phyloP scores from a whole-genome alignment of 306 rosid genomes.

The Mimosa bimucronata region DNA sequence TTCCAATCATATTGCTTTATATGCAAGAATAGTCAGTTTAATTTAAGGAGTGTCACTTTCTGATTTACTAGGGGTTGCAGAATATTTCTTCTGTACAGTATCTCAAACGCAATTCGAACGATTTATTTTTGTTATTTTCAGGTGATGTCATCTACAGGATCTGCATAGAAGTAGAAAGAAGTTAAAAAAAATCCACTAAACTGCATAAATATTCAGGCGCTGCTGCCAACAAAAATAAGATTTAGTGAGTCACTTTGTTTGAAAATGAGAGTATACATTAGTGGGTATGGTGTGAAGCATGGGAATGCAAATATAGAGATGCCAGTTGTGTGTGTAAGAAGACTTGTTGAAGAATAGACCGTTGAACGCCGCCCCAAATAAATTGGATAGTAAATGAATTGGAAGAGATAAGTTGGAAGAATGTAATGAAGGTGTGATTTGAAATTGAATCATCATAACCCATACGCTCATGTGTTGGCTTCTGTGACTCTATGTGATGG shows the following conservation, averaged over 20 bases:
- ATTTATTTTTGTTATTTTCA: too few species aligned
- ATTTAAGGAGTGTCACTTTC: too few species aligned
- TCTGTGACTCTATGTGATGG: not conserved
- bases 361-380: not conserved
- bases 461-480: not conserved
- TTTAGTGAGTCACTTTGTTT: not conserved
- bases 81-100: too few species aligned
- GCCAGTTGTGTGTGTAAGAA: not conserved
- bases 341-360: not conserved
- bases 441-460: not conserved
- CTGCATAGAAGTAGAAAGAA: too few species aligned
- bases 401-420: not conserved
- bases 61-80: too few species aligned
- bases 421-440: not conserved
- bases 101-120: too few species aligned
- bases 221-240: too few species aligned
- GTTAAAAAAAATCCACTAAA: too few species aligned
- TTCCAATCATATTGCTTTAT: too few species aligned
- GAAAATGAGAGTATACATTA: not conserved
- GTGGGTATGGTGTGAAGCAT: not conserved
- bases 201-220: too few species aligned
- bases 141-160: too few species aligned
- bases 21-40: too few species aligned
- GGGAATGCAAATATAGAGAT: not conserved
- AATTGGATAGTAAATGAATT: not conserved